phyloP scores from a whole-genome alignment of 257 asterid species.

The Hygrophila difformis region DNA sequence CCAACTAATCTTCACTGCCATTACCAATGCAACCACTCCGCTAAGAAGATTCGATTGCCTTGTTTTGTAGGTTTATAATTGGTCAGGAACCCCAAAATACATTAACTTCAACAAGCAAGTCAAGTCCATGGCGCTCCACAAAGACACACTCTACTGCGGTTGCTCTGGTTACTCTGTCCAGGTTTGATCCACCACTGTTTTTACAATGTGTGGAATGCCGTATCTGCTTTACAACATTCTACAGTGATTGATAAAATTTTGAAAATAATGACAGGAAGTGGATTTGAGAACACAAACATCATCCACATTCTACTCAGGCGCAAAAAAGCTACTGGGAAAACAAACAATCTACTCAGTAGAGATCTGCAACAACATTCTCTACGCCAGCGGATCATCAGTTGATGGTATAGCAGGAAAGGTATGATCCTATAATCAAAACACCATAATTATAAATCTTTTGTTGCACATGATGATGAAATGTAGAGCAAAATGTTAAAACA shows the following conservation, averaged over 20 bases:
- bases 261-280: constrained; percentile 47
- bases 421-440: constrained; percentile 2
- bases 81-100: constrained; percentile 61
- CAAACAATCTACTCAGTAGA: constrained; percentile 51
- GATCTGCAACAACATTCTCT: constrained; percentile 35
- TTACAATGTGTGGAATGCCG: no score
- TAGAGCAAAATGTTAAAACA: no score
- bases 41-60: constrained; percentile 5
- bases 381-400: constrained; percentile 52
- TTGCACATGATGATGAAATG: no score
- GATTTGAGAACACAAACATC: constrained; percentile 45
- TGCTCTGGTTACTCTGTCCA: constrained; percentile 62
- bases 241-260: background rate
- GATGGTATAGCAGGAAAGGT: constrained; percentile 85
- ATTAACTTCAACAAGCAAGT: constrained; percentile 60
- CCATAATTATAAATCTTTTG: no score
- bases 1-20: background rate
- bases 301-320: constrained; percentile 52
- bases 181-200: no score
- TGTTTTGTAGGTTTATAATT: constrained; percentile 47
- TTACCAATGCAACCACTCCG: background rate
- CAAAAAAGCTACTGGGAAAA: constrained; percentile 61
- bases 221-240: background rate
- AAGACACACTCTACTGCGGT: constrained; percentile 66
- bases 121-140: constrained; percentile 44